These are phyloP conservation scores for Tolypocladium guangdongense DNA, from an alignment of 2,329 filamentous ascomycete genomes.

Conservation along the genomic window DNA sequence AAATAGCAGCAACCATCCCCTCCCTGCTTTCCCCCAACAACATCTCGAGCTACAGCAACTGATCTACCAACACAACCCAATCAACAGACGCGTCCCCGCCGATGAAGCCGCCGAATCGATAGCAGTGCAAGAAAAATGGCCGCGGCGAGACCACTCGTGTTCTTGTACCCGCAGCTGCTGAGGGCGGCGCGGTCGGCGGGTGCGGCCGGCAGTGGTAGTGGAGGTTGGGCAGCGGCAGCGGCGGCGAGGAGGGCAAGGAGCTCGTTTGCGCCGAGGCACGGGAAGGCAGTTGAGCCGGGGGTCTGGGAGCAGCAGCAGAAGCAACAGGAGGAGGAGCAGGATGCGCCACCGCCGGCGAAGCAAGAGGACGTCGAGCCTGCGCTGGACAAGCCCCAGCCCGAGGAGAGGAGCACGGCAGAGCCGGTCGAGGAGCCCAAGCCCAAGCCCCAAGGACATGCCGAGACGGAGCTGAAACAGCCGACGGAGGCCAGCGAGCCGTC, in stretches of 20 bases:
- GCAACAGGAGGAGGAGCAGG: slow-evolving; percentile 4
- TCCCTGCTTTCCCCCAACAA: neutral
- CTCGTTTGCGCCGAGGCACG: slow-evolving; percentile 44
- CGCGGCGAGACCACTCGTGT: slow-evolving; percentile 46
- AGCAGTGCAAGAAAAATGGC: slow-evolving; percentile 36
- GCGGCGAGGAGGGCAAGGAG: slow-evolving; percentile 27
- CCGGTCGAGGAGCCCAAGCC: neutral
- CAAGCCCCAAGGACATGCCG: neutral
- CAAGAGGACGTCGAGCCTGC: neutral
- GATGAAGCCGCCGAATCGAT: neutral
- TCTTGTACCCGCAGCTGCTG: slow-evolving; percentile 58
- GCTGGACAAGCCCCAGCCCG: neutral
- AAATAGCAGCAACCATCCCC: neutral
- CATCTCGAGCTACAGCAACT: neutral
- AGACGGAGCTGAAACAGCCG: neutral
- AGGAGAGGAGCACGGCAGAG: neutral
- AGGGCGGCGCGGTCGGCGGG: slow-evolving; percentile 27
- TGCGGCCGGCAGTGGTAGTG: slow-evolving; percentile 1
- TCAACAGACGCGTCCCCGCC: neutral
- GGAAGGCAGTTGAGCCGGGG: slow-evolving; percentile 48
- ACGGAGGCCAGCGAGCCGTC: neutral
- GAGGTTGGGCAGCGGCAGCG: slow-evolving; percentile 31
- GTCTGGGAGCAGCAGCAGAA: slow-evolving; percentile 12
- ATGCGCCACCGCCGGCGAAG: neutral
- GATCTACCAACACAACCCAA: neutral